Evolutionary conservation across 179 eudicot species (phyloP).

Genomic region (Actinidia polygama): DNA sequence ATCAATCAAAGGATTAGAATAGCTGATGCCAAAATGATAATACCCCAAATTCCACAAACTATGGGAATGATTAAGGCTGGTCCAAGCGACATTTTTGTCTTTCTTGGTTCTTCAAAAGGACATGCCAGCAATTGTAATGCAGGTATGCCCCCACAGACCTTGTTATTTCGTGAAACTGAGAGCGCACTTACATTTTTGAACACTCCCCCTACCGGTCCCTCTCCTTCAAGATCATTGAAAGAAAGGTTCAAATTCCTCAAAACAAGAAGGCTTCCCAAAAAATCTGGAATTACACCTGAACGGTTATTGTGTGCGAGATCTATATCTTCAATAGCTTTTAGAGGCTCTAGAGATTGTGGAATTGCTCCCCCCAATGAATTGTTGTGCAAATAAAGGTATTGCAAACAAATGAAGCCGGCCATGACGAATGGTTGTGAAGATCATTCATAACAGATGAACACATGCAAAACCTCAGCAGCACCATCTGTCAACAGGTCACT

Average conservation of each 20-base stretch:
- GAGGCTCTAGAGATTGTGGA: conserved; percentile 10
- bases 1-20: neutral
- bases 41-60: neutral
- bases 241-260: conserved; percentile 20
- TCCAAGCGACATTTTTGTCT: neutral
- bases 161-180: conserved; percentile 13
- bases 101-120: neutral
- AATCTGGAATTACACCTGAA: conserved; percentile 23
- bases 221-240: conserved; percentile 26
- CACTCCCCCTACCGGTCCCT: conserved; percentile 17
- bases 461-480: no score
- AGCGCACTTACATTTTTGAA: conserved; percentile 16
- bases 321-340: conserved; percentile 23
- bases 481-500: no score
- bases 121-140: conserved; percentile 10
- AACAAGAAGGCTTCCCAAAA: neutral
- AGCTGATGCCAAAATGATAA: neutral
- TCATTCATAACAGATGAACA: conserved; percentile 13
- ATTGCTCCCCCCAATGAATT: conserved; percentile 31
- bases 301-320: conserved; percentile 28
- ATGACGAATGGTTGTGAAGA: no score
- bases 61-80: neutral
- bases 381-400: conserved; percentile 12
- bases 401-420: no score
- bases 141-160: conserved; percentile 27